Base-by-base conservation (phyloP, 176 grass and related monocot genomes). In the Cymbopogon citratus region DNA sequence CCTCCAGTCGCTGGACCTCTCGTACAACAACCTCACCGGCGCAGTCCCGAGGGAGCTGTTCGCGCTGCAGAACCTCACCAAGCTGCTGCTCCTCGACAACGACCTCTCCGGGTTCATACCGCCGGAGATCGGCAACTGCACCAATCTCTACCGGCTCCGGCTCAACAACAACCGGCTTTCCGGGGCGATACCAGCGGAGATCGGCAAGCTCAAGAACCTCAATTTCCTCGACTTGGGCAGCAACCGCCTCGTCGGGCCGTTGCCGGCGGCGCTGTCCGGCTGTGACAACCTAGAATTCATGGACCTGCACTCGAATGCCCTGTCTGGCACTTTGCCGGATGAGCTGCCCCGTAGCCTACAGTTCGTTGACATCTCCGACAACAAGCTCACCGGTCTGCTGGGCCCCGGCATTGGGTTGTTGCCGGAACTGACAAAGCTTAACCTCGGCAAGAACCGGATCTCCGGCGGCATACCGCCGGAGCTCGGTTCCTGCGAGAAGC, bases 11-110 rank as follows among this genome's bases (percentile, higher is more conserved):
- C 39, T 98, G 9, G 96, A 98, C 82, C 96, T 98, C 38, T 98
- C 96, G 13, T 95, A 91, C 85, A 98, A 98, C 80, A 95, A 94
- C 76, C 90, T 98, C 77, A 93, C 87, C 14, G 96, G 96, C 0
- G 11, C 85, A 46, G 71, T 94, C 54, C 92, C 96, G 12, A 93
- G 80, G 74, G 90, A 91, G n/a, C 54, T 98, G 1, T 95, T 95
- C 73, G 65, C 79, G 18, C 79, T 98, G 62, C 92, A 91, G 91
- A 98, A 98, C 75, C 72, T 98, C 16, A 98, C 96, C 66, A 98
- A 98, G 72, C 57, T 95, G 12, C 89, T 98, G n/a, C 92, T 98
- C 3, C 83, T 98, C 28, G 76, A 75, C 75, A 98, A 98, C 63
- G 92, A 98, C 41, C 79, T 98, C 43, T 82, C 92, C 7, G 96